Evolutionary conservation across 2,329 filamentous ascomycete species (phyloP), one percentile per base, ranked within the genome.

Genomic region (Mycosphaerella arachidis): DNA sequence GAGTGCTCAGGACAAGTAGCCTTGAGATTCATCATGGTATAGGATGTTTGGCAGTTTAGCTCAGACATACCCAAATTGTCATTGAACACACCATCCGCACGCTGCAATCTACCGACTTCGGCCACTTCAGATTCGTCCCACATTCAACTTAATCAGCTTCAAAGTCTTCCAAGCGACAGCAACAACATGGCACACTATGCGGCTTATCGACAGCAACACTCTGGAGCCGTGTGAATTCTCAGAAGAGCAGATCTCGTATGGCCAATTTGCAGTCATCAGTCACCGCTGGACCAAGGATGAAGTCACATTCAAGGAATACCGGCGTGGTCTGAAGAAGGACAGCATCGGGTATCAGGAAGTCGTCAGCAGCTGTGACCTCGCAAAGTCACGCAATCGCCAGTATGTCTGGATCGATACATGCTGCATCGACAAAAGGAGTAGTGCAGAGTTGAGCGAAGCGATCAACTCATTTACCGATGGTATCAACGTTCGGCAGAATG

Each of bases 331-430:
- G 29, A 24, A 52, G 1, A 55, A 55, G 35, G 53, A 62, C 35
- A 57, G 59, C 51, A 43, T 46, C 20, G 62, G 62, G 33, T 56
- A 61, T 13, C 45, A 31, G 33, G 61, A 63, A 45, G 55, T 63
- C 9, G 30, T 55, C 1, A 33, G 48, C 30, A 50, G 53, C 24
- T 63, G 59, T 46, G 53, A 55, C 31, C 54, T 57, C 18, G 53
- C 53, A 45, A 51, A 52, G 46, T 50, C 48, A 5, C 51, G 56
- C 4, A 40, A 43, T 27, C 33, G 33, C 31, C 46, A 55, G 18
- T 60, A 57, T 27, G 48, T 56, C 37, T 68, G 67, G 66, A 51
- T 68, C 16, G 67, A 68, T 43, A 67, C 67, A 6, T 64, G 61
- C 30, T 64, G 63, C 50, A 67, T 67, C 20, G 53, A 66, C 50